These are phyloP conservation scores for Neostapfia colusana DNA, from an alignment of 176 grass and related monocot genomes.

Conservation along the genomic window DNA sequence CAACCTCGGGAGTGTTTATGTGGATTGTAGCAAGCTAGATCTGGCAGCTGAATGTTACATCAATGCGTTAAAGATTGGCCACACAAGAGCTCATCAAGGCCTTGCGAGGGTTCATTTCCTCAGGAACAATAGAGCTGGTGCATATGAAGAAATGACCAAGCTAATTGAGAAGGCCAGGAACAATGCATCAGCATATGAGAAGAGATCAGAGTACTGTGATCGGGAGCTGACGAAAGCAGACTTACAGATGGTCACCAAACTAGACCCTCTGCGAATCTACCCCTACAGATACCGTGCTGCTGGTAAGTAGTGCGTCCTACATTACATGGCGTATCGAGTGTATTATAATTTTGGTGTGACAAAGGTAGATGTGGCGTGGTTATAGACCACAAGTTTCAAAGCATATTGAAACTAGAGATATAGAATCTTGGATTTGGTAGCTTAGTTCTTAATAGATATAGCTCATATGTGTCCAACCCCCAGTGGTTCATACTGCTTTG, in stretches of 20 bases:
- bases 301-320: slow-evolving; percentile 54
- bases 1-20: slow-evolving; percentile 98
- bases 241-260: slow-evolving; percentile 88
- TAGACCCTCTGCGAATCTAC: slow-evolving; percentile 90
- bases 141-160: slow-evolving; percentile 96
- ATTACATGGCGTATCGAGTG: slow-evolving; percentile 24
- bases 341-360: slow-evolving; percentile 16
- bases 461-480: slow-evolving; percentile 48
- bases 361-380: slow-evolving; percentile 13
- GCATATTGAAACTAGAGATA: slow-evolving; percentile 41
- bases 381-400: slow-evolving; percentile 27
- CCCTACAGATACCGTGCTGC: slow-evolving; percentile 98
- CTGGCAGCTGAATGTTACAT: slow-evolving; percentile 93
- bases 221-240: slow-evolving; percentile 82
- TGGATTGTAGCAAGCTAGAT: slow-evolving; percentile 90
- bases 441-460: slow-evolving; percentile 40
- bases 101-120: slow-evolving; percentile 93
- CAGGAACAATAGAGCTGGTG: slow-evolving; percentile 62
- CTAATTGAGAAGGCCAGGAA: slow-evolving; percentile 95
- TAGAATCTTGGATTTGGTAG: slow-evolving; percentile 24
- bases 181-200: slow-evolving; percentile 97
- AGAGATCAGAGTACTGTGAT: slow-evolving; percentile 93
- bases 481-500: slow-evolving; percentile 40
- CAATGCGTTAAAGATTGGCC: slow-evolving; percentile 86
- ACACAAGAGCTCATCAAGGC: slow-evolving; percentile 96